These are phyloP conservation scores for Ustilaginoidea virens DNA, from an alignment of 2,329 filamentous ascomycete genomes.

Conservation along the genomic window DNA sequence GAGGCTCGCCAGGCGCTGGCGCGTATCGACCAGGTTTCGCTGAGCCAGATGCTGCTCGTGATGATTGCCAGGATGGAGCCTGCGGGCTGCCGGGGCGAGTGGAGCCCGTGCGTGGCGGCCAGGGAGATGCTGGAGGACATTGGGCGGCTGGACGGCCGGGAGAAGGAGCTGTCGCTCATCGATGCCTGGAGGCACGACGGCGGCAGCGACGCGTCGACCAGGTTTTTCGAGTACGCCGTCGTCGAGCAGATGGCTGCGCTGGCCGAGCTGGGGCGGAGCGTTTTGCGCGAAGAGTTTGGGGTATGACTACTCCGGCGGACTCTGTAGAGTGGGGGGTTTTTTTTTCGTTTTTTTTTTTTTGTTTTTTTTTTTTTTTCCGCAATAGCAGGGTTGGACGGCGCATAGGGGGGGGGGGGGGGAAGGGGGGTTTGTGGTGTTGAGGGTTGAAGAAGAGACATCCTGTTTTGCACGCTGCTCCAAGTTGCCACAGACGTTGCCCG, in stretches of 20 bases:
- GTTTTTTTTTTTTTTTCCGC: background rate
- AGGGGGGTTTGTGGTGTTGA: too few relatives aligned
- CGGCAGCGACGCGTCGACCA: slow-evolving; percentile 19
- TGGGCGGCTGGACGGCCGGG: slow-evolving; percentile 27
- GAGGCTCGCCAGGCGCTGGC: slow-evolving; percentile 17
- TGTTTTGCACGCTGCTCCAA: too few relatives aligned
- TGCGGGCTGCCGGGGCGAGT: slow-evolving; percentile 26
- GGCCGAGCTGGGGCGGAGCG: slow-evolving; percentile 26
- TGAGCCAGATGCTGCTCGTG: slow-evolving; percentile 36
- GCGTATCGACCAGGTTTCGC: slow-evolving; percentile 34
- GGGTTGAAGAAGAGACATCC: background rate
- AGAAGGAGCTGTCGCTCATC: slow-evolving; percentile 27
- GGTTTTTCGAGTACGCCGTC: slow-evolving; percentile 35
- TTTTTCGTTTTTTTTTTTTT: background rate
- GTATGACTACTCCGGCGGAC: too few relatives aligned
- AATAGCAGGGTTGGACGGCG: too few relatives aligned
- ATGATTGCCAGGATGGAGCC: slow-evolving; percentile 29
- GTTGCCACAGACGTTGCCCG: too few relatives aligned
- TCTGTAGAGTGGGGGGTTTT: too few relatives aligned
- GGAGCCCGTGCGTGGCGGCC: slow-evolving; percentile 28
- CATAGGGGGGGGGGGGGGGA: too few relatives aligned
- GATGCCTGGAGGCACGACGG: slow-evolving; percentile 27
- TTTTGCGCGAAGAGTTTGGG: slow-evolving; percentile 27
- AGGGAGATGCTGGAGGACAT: slow-evolving; percentile 33
- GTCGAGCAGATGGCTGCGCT: slow-evolving; percentile 30